These are phyloP conservation scores for Nicotiana paniculata DNA, from an alignment of 257 asterid species.

Conservation along the genomic window DNA sequence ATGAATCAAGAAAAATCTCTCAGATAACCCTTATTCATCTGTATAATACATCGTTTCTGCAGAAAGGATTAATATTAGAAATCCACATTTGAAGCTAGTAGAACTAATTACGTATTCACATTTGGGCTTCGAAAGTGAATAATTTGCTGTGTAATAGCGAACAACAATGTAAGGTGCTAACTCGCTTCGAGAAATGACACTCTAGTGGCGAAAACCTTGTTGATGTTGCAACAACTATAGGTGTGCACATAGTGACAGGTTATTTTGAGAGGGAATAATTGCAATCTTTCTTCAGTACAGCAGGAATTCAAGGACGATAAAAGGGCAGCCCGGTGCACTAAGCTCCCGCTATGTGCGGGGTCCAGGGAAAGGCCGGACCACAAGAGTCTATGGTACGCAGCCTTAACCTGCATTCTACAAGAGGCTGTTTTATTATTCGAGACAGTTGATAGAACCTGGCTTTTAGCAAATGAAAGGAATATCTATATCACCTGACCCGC, in stretches of 20 bases:
- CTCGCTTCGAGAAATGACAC: not conserved
- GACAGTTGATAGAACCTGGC: not conserved
- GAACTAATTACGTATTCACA: not conserved
- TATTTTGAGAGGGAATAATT: not conserved
- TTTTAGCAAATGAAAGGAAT: not conserved
- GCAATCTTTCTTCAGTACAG: not conserved
- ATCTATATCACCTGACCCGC: slow-evolving; percentile 67
- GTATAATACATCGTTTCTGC: not conserved
- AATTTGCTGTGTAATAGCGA: not conserved
- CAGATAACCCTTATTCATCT: not conserved
- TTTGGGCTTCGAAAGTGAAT: not conserved
- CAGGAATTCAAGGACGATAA: not conserved
- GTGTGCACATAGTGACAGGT: not conserved
- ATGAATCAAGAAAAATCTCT: not conserved
- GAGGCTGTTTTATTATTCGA: not conserved
- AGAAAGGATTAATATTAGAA: not conserved
- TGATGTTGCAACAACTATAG: not conserved
- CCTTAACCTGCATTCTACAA: too few relatives aligned
- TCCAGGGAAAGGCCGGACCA: too few relatives aligned
- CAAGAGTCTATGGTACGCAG: too few relatives aligned
- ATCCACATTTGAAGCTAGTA: not conserved
- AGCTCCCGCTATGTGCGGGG: too few relatives aligned
- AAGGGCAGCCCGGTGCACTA: too few relatives aligned
- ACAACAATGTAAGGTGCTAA: not conserved
- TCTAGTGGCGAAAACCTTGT: not conserved